Conservation (phyloP, 805 yeast genomes). For the Sungouiella blattae region DNA sequence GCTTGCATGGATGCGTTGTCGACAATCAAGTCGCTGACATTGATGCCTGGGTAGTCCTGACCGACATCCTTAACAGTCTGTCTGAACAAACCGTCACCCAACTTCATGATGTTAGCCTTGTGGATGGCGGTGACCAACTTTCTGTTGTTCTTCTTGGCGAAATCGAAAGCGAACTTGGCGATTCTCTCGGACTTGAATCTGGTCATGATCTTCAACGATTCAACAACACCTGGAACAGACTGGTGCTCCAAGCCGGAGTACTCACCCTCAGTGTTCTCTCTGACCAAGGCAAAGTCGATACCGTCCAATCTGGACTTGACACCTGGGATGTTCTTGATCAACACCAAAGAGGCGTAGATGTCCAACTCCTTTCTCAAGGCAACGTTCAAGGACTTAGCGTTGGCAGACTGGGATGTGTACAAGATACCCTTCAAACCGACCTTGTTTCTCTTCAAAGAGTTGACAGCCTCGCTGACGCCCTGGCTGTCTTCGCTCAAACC, state of each 20-base stretch:
- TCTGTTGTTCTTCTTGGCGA: slow-evolving; percentile 89
- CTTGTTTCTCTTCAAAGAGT: slow-evolving; percentile 90
- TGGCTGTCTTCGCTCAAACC: slow-evolving; percentile 36
- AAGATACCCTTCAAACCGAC: slow-evolving; percentile 96
- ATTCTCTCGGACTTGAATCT: slow-evolving; percentile 93
- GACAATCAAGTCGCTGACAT: slow-evolving; percentile 89
- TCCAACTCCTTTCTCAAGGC: slow-evolving; percentile 96
- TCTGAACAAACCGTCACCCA: slow-evolving; percentile 97
- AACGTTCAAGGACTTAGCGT: slow-evolving; percentile 86
- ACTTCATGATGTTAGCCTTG: slow-evolving; percentile 98
- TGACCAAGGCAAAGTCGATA: slow-evolving; percentile 88
- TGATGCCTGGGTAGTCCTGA: slow-evolving; percentile 79
- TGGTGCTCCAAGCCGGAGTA: slow-evolving; percentile 98
- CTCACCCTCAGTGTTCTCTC: slow-evolving; percentile 99
- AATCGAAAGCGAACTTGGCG: slow-evolving; percentile 96
- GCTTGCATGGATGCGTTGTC: slow-evolving; percentile 99
- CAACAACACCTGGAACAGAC: slow-evolving; percentile 96
- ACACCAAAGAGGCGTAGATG: slow-evolving; percentile 91
- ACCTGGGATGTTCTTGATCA: slow-evolving; percentile 91
- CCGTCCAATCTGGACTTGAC: slow-evolving; percentile 84
- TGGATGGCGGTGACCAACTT: slow-evolving; percentile 93
- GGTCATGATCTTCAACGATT: slow-evolving; percentile 92
- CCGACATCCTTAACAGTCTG: slow-evolving; percentile 83
- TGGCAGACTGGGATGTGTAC: slow-evolving; percentile 78
- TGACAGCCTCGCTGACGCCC: slow-evolving; percentile 79